Base-by-base conservation (phyloP, 2,329 filamentous ascomycete species). In the Paraphoma chrysanthemicola region DNA sequence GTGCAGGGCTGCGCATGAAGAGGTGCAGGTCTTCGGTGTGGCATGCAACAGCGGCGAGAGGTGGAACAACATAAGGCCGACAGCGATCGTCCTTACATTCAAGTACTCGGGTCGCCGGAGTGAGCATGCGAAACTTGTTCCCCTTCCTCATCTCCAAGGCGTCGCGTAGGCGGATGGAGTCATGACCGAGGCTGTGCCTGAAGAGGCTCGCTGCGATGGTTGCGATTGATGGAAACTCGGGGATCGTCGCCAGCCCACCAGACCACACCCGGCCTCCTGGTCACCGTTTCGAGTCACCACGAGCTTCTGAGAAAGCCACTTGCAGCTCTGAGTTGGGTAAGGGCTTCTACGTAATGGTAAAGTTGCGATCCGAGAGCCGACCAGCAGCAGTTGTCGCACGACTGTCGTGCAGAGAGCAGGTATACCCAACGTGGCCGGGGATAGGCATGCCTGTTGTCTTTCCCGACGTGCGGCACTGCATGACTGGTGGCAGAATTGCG, bases 51-150 rank as follows among this genome's bases (percentile, higher is more conserved):
- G 52, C 39, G 46, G 49, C 60, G 53, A 69, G 60, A 69, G 60
- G 65, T 62, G 66, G 66, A 60, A 60, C 41, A 57, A 55, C 47
- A 58, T 51, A 44, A 12, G 28, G 57, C 45, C 58, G 56, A 57
- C 44, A 45, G 42, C 36, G 43, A 52, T 51, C 60, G 47, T 41
- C 45, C 43, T 49, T 44, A 57, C 30, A 46, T 49, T 54, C 46
- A 53, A 53, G 48, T 46, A 23, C 51, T 45, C 30, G 36, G 41
- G 16, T 44, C 28, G 39, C 44, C 49, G 47, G 49, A 44, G 50
- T 39, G 14, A 54, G 28, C 41, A 42, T 56, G 55, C 50, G 53
- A 51, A 53, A 33, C 44, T 33, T n/a, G 38, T 52, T 51, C 30
- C 43, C 48, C 45, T 54, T 49, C 47, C 39, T 56, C 49, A 46